A percentile compares a stretch with the other conserved stretches of the same genome.
Conservation (phyloP, 2,329 filamentous ascomycete species). For the Cercospora zeina region DNA sequence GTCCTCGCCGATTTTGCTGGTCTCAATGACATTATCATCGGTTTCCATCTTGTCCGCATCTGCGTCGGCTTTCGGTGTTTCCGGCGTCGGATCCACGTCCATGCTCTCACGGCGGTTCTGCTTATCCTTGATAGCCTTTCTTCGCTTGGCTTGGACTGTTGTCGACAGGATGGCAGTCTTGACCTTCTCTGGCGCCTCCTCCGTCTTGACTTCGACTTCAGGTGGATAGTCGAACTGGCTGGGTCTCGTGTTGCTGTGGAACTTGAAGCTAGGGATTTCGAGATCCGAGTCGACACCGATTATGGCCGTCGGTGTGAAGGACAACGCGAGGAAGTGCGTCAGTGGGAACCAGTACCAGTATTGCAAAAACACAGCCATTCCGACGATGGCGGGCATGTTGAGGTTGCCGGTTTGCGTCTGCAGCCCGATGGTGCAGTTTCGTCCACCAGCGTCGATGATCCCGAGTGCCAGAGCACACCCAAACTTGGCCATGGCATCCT, state of each 20-base stretch:
- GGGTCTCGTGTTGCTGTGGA: slow-evolving; percentile 89
- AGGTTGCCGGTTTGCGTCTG: slow-evolving; percentile 98
- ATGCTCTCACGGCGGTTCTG: slow-evolving; percentile 89
- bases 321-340: slow-evolving; percentile 93
- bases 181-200: slow-evolving; percentile 89
- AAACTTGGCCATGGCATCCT: slow-evolving; percentile 99
- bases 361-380: slow-evolving; percentile 96
- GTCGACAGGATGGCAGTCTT: slow-evolving; percentile 95
- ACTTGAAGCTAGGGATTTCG: slow-evolving; percentile 90
- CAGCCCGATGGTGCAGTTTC: slow-evolving; percentile 96
- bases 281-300: slow-evolving; percentile 93
- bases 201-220: slow-evolving; percentile 90
- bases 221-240: slow-evolving; percentile 98
- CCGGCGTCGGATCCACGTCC: slow-evolving; percentile 82
- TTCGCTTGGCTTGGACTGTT: slow-evolving; percentile 92
- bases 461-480: slow-evolving; percentile 90
- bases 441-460: slow-evolving; percentile 95
- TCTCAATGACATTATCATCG: slow-evolving; percentile 47
- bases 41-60: slow-evolving; percentile 80
- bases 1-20: slow-evolving; percentile 43
- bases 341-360: slow-evolving; percentile 99
- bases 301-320: slow-evolving; percentile 94
- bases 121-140: slow-evolving; percentile 90
- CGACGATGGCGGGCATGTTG: slow-evolving; percentile 97
- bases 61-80: slow-evolving; percentile 66